Conservation (phyloP, 2,329 filamentous ascomycete species). For the Aspergillus sp. region DNA sequence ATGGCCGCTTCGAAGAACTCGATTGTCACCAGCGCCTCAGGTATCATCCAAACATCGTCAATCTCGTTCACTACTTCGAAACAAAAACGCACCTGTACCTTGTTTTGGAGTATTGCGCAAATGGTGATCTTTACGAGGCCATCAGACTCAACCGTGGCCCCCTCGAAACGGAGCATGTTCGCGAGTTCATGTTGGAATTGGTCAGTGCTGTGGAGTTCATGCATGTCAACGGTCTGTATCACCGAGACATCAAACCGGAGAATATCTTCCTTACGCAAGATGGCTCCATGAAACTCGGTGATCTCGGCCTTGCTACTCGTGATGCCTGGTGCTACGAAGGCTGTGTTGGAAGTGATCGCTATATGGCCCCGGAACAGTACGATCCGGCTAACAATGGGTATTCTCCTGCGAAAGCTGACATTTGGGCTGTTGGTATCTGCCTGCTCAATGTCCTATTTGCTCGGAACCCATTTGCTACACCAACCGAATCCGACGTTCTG, state of each 20-base stretch:
- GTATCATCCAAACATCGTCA: conserved; percentile 88
- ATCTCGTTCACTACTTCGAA: conserved; percentile 86
- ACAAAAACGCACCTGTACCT: conserved; percentile 87
- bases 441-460: conserved; percentile 95
- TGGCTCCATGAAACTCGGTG: conserved; percentile 91
- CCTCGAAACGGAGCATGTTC: conserved; percentile 91
- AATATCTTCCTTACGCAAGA: conserved; percentile 92
- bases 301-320: conserved; percentile 89
- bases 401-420: conserved; percentile 87
- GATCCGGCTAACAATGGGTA: conserved; percentile 86
- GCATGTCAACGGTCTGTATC: conserved; percentile 87
- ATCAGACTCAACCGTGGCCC: conserved; percentile 87
- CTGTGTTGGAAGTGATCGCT: conserved; percentile 94
- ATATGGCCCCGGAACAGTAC: conserved; percentile 99
- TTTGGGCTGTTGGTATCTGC: conserved; percentile 97
- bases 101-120: conserved; percentile 91
- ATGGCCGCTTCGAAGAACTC: conserved; percentile 65
- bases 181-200: conserved; percentile 94
- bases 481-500: conserved; percentile 84
- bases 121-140: conserved; percentile 95
- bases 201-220: conserved; percentile 87
- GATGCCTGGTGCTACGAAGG: conserved; percentile 89
- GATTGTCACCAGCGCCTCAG: conserved; percentile 77
- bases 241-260: conserved; percentile 98
- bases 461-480: conserved; percentile 90